Base-by-base conservation (phyloP, 305 asterid genomes). In the Salvia sclarea region DNA sequence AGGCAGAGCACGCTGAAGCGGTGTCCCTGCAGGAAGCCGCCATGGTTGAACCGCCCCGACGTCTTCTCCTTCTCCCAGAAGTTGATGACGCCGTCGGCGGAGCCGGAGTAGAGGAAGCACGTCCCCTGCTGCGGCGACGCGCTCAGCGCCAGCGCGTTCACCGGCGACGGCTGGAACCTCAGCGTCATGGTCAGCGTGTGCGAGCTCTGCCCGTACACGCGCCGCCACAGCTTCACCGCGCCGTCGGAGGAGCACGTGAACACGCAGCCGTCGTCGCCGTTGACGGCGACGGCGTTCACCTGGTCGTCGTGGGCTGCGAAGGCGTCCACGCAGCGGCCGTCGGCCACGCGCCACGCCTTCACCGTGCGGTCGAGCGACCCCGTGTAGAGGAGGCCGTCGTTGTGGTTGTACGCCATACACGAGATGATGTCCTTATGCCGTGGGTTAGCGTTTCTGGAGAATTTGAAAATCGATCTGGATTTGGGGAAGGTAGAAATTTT, bases 61-160 rank as follows among this genome's bases (percentile, higher is more conserved):
- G 63, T 77, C 17, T 79, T 82, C 31, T 89, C 98, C 82, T 89
- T 92, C 70, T 92, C 98, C 98, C 98, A 92, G 70, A 92, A 92
- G 21, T 87, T 92, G 14, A 92, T 89, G 50, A 87, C 80, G 21
- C 98, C 98, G 64, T 92, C 96, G 0, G 98, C 86, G 0, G 94
- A 85, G 6, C 96, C 98, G 0, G 98, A 89, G 79, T 92, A 92
- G 60, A 92, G 89, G 70, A 87, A 89, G 66, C 90, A 82, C 0
- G 88, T 71, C 37, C 43, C 44, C 11, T 20, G 16, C 53, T 6
- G 30, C 2, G 61, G 45, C 0, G 84, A 73, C 4, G 80, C 47
- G 64, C 86, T 89, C 9, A 91, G 31, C 5, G 94, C 89, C 9
- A 92, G 13, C 0, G 96, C 83, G 58, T 92, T 89, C 0, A 89